Percentiles rank a stretch among this genome's conserved stretches.
phyloP scores from a whole-genome alignment of 2,329 filamentous ascomycete genomes.

The Trichoderma aggressivum region DNA sequence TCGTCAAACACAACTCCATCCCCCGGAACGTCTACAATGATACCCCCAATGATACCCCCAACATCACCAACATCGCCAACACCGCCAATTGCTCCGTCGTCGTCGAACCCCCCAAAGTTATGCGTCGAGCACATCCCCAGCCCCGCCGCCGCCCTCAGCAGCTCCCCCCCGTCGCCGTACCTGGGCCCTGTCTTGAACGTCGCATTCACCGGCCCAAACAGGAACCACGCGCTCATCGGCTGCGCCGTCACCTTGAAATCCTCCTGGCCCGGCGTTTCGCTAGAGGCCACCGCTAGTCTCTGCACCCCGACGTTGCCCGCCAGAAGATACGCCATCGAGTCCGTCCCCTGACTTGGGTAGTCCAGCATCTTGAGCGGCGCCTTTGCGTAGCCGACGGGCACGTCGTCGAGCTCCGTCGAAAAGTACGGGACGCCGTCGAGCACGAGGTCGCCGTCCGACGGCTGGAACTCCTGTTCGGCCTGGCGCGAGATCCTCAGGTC shows the following conservation, averaged over 20 bases:
- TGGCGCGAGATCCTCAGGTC: conserved; percentile 22
- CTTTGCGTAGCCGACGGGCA: conserved; percentile 40
- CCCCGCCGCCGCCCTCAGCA: conserved; percentile 8
- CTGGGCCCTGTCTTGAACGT: conserved; percentile 22
- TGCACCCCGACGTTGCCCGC: conserved; percentile 38
- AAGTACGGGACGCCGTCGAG: conserved; percentile 33
- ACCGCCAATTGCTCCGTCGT: neutral
- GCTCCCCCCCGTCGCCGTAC: conserved; percentile 23
- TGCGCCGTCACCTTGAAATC: conserved; percentile 26
- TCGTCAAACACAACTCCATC: neutral
- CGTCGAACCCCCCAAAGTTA: neutral
- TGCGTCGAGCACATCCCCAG: conserved; percentile 11
- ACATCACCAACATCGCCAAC: neutral
- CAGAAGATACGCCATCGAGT: conserved; percentile 33
- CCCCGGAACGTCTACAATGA: neutral
- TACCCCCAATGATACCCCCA: neutral
- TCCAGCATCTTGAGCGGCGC: conserved; percentile 39
- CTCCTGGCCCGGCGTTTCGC: neutral
- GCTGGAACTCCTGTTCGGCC: neutral
- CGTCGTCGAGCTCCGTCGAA: conserved; percentile 25
- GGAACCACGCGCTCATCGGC: conserved; percentile 40
- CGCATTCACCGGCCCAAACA: conserved; percentile 37
- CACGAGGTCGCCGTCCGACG: conserved; percentile 17
- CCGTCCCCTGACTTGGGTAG: conserved; percentile 17
- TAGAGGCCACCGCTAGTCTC: conserved; percentile 23